Base-by-base conservation (phyloP, 768 basidiomycete species). In the Rhodotorula babjevae region DNA sequence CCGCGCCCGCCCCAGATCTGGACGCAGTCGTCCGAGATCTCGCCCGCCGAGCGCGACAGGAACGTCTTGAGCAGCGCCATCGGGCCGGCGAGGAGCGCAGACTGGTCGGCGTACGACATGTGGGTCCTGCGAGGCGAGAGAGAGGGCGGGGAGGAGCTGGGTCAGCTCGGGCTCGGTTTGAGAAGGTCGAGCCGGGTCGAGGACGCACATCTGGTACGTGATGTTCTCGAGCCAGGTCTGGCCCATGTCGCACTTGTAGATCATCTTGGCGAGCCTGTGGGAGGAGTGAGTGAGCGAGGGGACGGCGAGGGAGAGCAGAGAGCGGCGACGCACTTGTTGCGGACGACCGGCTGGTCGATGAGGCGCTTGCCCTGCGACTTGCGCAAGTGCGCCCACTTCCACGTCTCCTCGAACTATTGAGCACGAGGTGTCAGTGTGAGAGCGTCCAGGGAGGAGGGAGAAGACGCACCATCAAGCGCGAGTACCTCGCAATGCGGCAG, bases 361-460 rank as follows among this genome's bases (percentile, higher is more conserved):
- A 93, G 84, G 6, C 89, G 91, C 80, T 90, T 93, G 63, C 92
- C 94, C 77, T 95, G 95, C 16, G 92, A 93, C 78, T 91, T 89
- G 55, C 94, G 88, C 80, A 96, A 92, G 64, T 85, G 86, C 7
- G 87, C 84, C 94, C 94, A 97, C 78, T 90, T 90, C 76, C 62
- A 65, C 15, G 60, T 68, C 53, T 67, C 72, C 57, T 73, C 72
- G 55, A 42, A 59, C 53, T 55, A 27, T 36, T 11, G 29, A n/a
- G 53, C 50, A 23, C 3, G 19, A 52, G 27, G 27, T 6, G n/a
- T 55, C 5, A 53, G 53, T 15, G 15, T 1, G n/a, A 27, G 27
- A 19, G 10, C 12, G 10, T 49, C 16, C 21, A 18, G 47, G 23
- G 50, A 14, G 4, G 50, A 4, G 50, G 9, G 50, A 27, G 50